Conservation (phyloP, 164 flowering plant genomes). For the Nymphaea thermarum region DNA sequence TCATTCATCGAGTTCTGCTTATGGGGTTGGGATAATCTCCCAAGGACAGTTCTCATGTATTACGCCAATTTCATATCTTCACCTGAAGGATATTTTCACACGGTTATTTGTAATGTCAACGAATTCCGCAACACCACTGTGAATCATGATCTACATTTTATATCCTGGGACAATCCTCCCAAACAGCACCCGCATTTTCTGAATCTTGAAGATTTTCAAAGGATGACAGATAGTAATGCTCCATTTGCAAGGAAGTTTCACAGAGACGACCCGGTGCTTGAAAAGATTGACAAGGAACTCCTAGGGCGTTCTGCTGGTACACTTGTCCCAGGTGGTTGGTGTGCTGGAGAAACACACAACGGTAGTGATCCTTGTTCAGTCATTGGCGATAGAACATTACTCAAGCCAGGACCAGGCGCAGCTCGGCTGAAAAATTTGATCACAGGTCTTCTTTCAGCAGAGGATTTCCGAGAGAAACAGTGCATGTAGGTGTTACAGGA, state of each 20-base stretch:
- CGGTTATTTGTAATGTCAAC: conserved; percentile 64
- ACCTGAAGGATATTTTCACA: conserved; percentile 89
- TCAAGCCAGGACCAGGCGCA: conserved; percentile 63
- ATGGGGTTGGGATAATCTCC: conserved; percentile 92
- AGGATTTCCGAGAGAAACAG: conserved; percentile 38
- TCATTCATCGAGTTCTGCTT: conserved; percentile 60
- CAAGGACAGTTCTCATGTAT: conserved; percentile 67
- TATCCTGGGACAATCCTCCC: conserved; percentile 93
- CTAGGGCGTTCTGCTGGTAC: conserved; percentile 34
- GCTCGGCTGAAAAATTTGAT: conserved; percentile 47
- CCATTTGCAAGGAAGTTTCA: conserved; percentile 80
- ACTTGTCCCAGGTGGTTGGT: conserved; percentile 66
- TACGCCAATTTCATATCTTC: conserved; percentile 85
- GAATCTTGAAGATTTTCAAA: conserved; percentile 27
- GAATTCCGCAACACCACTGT: conserved; percentile 69
- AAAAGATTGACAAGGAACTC: conserved; percentile 63
- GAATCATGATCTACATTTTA: conserved; percentile 74
- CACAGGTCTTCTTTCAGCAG: conserved; percentile 31
- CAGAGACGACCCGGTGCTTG: conserved; percentile 39
- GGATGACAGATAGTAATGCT: conserved; percentile 60
- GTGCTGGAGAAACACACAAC: conserved; percentile 10
- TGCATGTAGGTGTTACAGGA: conserved; percentile 15
- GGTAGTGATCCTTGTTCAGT: conserved; percentile 6
- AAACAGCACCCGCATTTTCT: conserved; percentile 89
- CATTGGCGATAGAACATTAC: conserved; percentile 17